A percentile compares a stretch with the other conserved stretches of the same genome.
Evolutionary conservation across 139 green algal genomes (phyloP).

Genomic region (Pedinophyceae sp.): DNA sequence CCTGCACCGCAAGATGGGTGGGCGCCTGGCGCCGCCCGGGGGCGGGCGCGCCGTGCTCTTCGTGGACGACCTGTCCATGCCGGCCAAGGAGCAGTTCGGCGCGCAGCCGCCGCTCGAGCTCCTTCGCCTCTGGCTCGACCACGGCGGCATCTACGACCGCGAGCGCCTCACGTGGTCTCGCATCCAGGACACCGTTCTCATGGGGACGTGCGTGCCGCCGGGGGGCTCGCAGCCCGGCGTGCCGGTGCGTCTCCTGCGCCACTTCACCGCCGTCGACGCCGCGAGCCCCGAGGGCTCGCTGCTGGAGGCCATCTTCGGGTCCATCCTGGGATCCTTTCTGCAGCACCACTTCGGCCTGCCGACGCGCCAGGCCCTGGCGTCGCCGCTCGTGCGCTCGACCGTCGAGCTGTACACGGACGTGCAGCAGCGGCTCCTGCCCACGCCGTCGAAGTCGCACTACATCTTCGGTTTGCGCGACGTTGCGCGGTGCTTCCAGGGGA

Average conservation of each 20-base stretch:
- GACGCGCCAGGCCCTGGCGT: constrained; percentile 3
- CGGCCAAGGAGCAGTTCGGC: constrained; percentile 20
- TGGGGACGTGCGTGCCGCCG: constrained; percentile 16
- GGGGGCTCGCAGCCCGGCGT: constrained; percentile 15
- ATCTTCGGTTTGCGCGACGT: constrained; percentile 22
- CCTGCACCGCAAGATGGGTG: constrained; percentile 19
- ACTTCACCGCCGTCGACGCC: constrained; percentile 17
- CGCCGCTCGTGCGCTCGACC: constrained; percentile 11
- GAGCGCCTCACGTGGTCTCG: constrained; percentile 17
- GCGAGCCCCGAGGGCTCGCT: too few species aligned
- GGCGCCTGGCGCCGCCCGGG: constrained; percentile 12
- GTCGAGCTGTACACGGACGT: constrained; percentile 8
- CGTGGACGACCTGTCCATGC: constrained; percentile 31
- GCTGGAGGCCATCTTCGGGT: constrained; percentile 15
- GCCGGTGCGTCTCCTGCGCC: constrained; percentile 14
- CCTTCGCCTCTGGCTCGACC: constrained; percentile 21
- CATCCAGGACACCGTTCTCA: constrained; percentile 15
- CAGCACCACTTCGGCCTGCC: neutral
- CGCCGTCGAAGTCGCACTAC: constrained; percentile 20
- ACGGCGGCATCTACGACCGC: constrained; percentile 15
- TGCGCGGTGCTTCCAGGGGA: constrained; percentile 11
- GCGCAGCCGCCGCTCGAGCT: constrained; percentile 29
- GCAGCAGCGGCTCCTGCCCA: constrained; percentile 18
- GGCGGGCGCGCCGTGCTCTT: constrained; percentile 16
- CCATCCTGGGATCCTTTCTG: constrained; percentile 14